Evolutionary conservation across 2,329 filamentous ascomycete genomes (phyloP).

Genomic region (Colletotrichum salicis): DNA sequence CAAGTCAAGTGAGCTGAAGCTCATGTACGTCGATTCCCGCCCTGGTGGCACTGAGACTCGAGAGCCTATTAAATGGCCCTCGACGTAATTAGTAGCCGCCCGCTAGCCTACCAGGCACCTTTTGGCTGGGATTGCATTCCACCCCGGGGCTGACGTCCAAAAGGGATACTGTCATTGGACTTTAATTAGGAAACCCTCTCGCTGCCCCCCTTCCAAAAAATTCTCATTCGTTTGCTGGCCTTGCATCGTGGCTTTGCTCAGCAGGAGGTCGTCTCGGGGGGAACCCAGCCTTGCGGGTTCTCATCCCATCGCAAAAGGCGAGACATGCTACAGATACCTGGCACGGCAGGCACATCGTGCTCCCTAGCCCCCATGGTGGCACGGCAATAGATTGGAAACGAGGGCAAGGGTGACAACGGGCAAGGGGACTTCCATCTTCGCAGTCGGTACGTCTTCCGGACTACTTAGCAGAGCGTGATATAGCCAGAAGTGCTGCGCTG

Average conservation of each 20-base stretch:
- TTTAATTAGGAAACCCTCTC: background rate
- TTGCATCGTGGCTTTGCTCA: slow-evolving; percentile 23
- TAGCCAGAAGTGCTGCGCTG: slow-evolving; percentile 30
- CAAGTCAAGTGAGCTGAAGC: slow-evolving; percentile 44
- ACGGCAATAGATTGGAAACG: slow-evolving; percentile 27
- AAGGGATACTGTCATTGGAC: slow-evolving; percentile 24
- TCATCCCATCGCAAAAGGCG: slow-evolving; percentile 22
- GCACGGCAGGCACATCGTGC: background rate
- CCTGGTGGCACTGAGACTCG: slow-evolving; percentile 31
- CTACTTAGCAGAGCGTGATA: slow-evolving; percentile 23
- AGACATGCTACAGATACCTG: slow-evolving; percentile 9
- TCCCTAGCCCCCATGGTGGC: background rate
- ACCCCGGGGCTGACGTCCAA: slow-evolving; percentile 30
- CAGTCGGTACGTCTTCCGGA: slow-evolving; percentile 21
- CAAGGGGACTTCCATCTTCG: slow-evolving; percentile 20
- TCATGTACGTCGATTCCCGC: slow-evolving; percentile 41
- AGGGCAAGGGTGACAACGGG: slow-evolving; percentile 22
- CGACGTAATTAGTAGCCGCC: slow-evolving; percentile 21
- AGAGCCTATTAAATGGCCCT: slow-evolving; percentile 36
- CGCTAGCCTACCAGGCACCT: slow-evolving; percentile 8
- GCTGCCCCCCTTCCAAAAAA: background rate
- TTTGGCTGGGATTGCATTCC: slow-evolving; percentile 21
- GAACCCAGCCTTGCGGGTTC: slow-evolving; percentile 15
- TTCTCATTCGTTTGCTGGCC: slow-evolving; percentile 9
- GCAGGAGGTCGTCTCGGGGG: slow-evolving; percentile 15